phyloP scores from a whole-genome alignment of 371 early-diverging fungal species.

The Mortierella sp. region DNA sequence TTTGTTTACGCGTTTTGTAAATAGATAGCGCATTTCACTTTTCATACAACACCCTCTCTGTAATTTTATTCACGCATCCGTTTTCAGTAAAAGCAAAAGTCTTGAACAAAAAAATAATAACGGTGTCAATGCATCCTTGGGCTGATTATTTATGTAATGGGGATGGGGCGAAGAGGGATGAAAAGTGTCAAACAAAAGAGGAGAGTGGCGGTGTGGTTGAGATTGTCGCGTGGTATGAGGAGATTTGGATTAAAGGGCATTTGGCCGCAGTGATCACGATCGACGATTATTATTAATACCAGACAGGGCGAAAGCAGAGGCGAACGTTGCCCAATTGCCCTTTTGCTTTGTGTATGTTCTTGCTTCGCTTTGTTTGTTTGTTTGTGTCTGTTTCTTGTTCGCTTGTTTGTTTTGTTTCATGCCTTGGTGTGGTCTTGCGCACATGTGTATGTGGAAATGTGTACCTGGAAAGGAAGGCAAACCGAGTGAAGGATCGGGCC shows the following conservation, averaged over 20 bases:
- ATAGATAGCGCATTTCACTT: conserved; percentile 15
- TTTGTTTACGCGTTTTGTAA: conserved; percentile 2
- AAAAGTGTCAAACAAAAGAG: too few relatives aligned
- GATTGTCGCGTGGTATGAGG: too few relatives aligned
- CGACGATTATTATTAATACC: neutral
- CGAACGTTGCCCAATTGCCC: neutral
- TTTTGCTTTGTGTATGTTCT: neutral
- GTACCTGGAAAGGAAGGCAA: neutral
- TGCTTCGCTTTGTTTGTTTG: neutral
- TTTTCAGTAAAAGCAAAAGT: neutral
- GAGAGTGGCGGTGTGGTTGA: neutral
- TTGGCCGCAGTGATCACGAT: neutral
- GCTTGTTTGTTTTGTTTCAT: neutral
- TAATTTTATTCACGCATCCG: conserved; percentile 8
- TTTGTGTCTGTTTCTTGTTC: neutral
- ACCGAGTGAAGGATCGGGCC: neutral
- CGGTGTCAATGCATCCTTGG: neutral
- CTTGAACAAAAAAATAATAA: neutral
- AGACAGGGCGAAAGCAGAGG: neutral
- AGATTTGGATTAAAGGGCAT: neutral
- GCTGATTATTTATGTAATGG: neutral
- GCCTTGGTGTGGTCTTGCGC: neutral
- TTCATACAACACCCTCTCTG: conserved; percentile 2
- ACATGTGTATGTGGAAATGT: neutral
- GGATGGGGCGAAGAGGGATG: neutral